These are phyloP conservation scores for Ogataea trehaloabstinens DNA, from an alignment of 805 yeast genomes.

Conservation along the genomic window DNA sequence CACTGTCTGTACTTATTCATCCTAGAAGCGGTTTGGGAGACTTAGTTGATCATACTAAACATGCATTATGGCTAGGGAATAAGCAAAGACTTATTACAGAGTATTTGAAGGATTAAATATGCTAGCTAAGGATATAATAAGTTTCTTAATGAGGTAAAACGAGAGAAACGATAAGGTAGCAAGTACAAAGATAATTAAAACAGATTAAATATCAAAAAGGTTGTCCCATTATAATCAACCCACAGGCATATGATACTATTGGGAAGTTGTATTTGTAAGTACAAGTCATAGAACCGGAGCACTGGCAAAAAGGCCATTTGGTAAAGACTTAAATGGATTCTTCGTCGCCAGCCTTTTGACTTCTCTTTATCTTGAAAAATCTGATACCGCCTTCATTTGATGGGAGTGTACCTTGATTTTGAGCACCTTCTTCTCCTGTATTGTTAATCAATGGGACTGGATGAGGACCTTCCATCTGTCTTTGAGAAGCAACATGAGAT, in stretches of 20 bases:
- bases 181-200: neutral
- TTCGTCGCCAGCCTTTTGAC: conserved; percentile 41
- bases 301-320: too few relatives aligned
- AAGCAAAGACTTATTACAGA: conserved; percentile 18
- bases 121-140: neutral
- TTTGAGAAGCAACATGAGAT: conserved; percentile 22
- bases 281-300: neutral
- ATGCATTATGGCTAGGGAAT: conserved; percentile 58
- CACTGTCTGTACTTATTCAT: conserved; percentile 52
- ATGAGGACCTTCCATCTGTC: conserved; percentile 2
- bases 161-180: conserved; percentile 1
- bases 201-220: neutral
- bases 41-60: conserved; percentile 47
- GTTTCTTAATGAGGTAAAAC: neutral
- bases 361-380: conserved; percentile 71
- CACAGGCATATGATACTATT: too few relatives aligned
- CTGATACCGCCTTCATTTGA: conserved; percentile 61
- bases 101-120: neutral
- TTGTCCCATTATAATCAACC: neutral
- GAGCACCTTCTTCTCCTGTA: conserved; percentile 17
- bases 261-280: neutral
- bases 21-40: conserved; percentile 45
- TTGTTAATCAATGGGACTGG: conserved; percentile 29
- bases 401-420: conserved; percentile 22
- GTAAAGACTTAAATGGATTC: conserved; percentile 27